Conservation (phyloP, 805 yeast species). For the Pichia scutulata region DNA sequence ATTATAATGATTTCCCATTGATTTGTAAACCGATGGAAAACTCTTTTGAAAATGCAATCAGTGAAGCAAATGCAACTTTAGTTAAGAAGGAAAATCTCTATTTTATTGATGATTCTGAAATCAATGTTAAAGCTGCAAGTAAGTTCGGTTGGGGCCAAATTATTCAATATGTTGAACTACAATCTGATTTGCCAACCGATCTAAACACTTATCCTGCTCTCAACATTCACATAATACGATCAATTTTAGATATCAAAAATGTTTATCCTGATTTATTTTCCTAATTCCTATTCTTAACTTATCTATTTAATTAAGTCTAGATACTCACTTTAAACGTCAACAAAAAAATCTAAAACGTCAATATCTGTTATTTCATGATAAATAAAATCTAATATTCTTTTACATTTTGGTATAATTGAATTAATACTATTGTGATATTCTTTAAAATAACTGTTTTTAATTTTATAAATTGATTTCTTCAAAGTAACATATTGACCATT, state of each 20-base stretch:
- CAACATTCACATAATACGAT: conserved; percentile 47
- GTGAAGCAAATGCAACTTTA: conserved; percentile 47
- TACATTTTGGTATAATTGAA: conserved; percentile 7
- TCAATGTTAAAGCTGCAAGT: conserved; percentile 69
- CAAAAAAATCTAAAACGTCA: conserved; percentile 7
- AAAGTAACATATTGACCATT: not conserved
- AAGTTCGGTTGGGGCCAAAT: conserved; percentile 65
- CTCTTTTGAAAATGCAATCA: conserved; percentile 59
- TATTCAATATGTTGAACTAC: conserved; percentile 69
- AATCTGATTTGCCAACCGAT: conserved; percentile 37
- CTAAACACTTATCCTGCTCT: conserved; percentile 29
- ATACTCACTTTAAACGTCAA: not conserved
- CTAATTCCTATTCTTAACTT: not conserved
- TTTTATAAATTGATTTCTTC: not conserved
- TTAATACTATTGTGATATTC: conserved; percentile 1
- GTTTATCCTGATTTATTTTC: conserved; percentile 45
- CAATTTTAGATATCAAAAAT: conserved; percentile 47
- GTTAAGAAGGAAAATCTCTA: conserved; percentile 43
- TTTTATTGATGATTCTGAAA: conserved; percentile 82
- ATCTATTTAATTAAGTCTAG: conserved; percentile 1
- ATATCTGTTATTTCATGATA: conserved; percentile 2
- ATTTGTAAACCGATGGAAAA: conserved; percentile 83
- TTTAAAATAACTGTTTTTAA: conserved; percentile 8
- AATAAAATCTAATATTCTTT: conserved; percentile 10
- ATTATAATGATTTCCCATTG: conserved; percentile 62